Conservation (phyloP, 2,329 filamentous ascomycete species). For the Penicillium thymicola region DNA sequence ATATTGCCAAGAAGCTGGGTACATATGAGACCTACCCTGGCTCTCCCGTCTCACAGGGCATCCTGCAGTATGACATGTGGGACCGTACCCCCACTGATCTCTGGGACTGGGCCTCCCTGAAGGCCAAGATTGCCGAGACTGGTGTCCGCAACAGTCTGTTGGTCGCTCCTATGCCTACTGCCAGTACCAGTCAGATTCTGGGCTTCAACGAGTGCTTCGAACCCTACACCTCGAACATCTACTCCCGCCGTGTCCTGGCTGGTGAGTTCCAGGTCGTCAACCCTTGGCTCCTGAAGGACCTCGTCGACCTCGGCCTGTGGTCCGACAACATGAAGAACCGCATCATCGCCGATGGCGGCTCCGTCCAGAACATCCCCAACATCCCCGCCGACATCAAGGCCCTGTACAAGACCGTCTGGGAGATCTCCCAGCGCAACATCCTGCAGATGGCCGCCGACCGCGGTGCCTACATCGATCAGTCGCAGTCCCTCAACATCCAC, state of each 20-base stretch:
- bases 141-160: constrained; percentile 94
- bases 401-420: constrained; percentile 99
- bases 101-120: constrained; percentile 91
- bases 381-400: constrained; percentile 94
- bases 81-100: constrained; percentile 86
- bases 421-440: constrained; percentile 93
- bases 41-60: constrained; percentile 88
- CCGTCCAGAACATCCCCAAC: constrained; percentile 94
- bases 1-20: constrained; percentile 78
- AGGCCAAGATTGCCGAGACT: constrained; percentile 86
- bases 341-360: constrained; percentile 95
- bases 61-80: constrained; percentile 99
- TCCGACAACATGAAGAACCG: constrained; percentile 99
- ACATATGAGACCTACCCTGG: constrained; percentile 88
- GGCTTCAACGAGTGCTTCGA: constrained; percentile 99
- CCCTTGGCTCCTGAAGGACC: constrained; percentile 95
- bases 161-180: constrained; percentile 96
- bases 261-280: constrained; percentile 99
- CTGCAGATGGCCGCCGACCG: constrained; percentile 98
- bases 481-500: constrained; percentile 98
- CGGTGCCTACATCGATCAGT: constrained; percentile 98
- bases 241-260: constrained; percentile 94
- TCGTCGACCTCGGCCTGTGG: constrained; percentile 97
- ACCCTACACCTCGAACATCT: constrained; percentile 99
- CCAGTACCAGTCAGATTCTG: constrained; percentile 93